Evolutionary conservation across 1,284 basidiomycete species (phyloP).

Genomic region (Dichomitus squalens): DNA sequence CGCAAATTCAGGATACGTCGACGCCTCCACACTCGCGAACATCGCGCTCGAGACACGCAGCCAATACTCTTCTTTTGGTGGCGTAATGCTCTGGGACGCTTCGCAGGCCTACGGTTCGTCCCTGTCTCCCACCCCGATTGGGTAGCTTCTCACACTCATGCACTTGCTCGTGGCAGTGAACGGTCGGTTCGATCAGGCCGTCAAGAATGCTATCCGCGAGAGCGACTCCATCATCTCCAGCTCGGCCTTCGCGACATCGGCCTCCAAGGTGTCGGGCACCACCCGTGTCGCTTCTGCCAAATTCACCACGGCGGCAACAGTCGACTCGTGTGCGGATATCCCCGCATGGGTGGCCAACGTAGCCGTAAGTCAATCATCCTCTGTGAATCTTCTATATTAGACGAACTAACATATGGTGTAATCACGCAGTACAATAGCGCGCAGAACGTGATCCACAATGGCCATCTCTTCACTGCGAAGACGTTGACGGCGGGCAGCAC

Average conservation of each 20-base stretch:
- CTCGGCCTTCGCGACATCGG: constrained; percentile 24
- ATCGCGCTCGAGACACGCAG: constrained; percentile 47
- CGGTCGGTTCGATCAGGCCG: constrained; percentile 48
- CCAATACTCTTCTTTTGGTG: constrained; percentile 65
- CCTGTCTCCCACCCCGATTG: not conserved
- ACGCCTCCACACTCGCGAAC: constrained; percentile 43
- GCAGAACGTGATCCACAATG: constrained; percentile 44
- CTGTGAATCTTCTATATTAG: too few species aligned
- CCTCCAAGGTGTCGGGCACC: constrained; percentile 29
- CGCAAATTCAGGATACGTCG: constrained; percentile 55
- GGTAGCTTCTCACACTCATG: not conserved
- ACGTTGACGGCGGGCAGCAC: constrained; percentile 54
- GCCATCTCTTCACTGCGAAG: constrained; percentile 56
- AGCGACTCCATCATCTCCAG: constrained; percentile 26
- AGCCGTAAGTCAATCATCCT: constrained; percentile 40
- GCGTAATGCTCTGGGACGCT: constrained; percentile 70
- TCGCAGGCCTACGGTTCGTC: constrained; percentile 57
- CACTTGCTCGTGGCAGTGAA: constrained; percentile 44
- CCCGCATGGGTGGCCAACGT: constrained; percentile 46
- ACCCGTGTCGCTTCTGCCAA: constrained; percentile 22
- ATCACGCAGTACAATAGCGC: constrained; percentile 51
- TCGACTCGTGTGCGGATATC: constrained; percentile 47
- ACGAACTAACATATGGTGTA: constrained; percentile 20
- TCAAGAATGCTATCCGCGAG: constrained; percentile 51
- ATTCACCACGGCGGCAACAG: constrained; percentile 24